These are phyloP conservation scores for Mycena capillaripes DNA, from an alignment of 768 basidiomycete genomes.

Conservation along the genomic window DNA sequence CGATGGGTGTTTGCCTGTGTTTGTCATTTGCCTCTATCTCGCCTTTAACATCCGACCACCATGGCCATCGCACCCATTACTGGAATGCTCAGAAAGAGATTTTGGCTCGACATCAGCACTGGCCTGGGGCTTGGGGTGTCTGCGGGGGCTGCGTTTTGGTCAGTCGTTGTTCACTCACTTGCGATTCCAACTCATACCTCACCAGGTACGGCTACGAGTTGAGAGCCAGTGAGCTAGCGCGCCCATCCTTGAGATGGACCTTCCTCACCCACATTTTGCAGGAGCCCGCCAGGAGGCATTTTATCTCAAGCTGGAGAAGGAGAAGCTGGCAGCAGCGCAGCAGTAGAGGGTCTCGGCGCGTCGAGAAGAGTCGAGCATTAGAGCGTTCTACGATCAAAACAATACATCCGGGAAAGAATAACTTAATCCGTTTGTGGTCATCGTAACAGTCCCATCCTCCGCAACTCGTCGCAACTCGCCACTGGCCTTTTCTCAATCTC, in stretches of 20 bases:
- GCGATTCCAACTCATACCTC: slow-evolving; percentile 43
- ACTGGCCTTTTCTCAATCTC: slow-evolving; percentile 79
- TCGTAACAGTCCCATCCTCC: slow-evolving; percentile 68
- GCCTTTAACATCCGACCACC: slow-evolving; percentile 29
- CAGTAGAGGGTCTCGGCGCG: slow-evolving; percentile 27
- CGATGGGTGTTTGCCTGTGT: no score
- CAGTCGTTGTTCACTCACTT: slow-evolving; percentile 48
- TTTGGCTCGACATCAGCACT: slow-evolving; percentile 87
- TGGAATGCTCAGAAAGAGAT: slow-evolving; percentile 92
- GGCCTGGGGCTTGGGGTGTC: slow-evolving; percentile 83
- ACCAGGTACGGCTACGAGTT: slow-evolving; percentile 88
- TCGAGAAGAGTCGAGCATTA: slow-evolving; percentile 28
- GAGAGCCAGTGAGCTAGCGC: slow-evolving; percentile 71
- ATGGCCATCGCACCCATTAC: slow-evolving; percentile 95
- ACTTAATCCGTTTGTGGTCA: slow-evolving; percentile 42
- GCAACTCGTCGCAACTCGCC: slow-evolving; percentile 84
- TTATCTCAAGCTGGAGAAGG: slow-evolving; percentile 88
- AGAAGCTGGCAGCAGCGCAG: slow-evolving; percentile 55
- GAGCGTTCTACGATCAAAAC: slow-evolving; percentile 23
- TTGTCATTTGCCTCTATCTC: slow-evolving; percentile 27
- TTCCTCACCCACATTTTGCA: slow-evolving; percentile 47
- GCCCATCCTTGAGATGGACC: background rate
- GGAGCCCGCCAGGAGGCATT: slow-evolving; percentile 88
- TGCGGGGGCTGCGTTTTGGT: slow-evolving; percentile 89
- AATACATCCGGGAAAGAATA: slow-evolving; percentile 35